A percentile compares a stretch with the other conserved stretches of the same genome.
Evolutionary conservation across 441 rosid genomes (phyloP).

Genomic region (Metrosideros polymorpha): DNA sequence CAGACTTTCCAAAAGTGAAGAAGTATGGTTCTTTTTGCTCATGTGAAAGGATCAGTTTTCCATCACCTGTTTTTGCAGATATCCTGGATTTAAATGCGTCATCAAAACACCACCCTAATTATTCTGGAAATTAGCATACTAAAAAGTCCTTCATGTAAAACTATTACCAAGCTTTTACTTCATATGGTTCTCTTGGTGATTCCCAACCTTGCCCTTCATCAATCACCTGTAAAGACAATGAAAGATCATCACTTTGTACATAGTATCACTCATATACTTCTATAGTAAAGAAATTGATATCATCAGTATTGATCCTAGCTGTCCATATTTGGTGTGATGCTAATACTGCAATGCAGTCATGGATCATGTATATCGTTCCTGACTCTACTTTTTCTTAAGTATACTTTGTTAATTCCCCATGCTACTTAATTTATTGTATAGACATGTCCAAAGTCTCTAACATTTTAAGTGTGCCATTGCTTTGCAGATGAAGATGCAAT

Average conservation of each 20-base stretch:
- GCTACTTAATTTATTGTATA: neutral
- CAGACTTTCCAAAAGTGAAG: slow-evolving; percentile 87
- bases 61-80: slow-evolving; percentile 73
- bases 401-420: neutral
- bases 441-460: neutral
- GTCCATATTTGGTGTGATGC: neutral
- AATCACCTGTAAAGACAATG: slow-evolving; percentile 38
- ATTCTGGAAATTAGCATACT: neutral
- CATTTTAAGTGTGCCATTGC: neutral
- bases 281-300: neutral
- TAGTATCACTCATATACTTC: neutral
- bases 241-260: neutral
- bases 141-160: neutral
- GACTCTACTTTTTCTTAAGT: neutral
- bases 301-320: neutral
- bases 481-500: neutral
- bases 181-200: slow-evolving; percentile 90
- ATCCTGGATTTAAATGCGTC: slow-evolving; percentile 43
- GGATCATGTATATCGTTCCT: neutral
- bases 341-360: neutral
- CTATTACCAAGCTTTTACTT: slow-evolving; percentile 76
- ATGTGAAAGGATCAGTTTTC: slow-evolving; percentile 43
- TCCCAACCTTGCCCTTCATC: slow-evolving; percentile 96
- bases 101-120: neutral
- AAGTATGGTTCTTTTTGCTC: slow-evolving; percentile 64